Percentiles rank a stretch among this genome's conserved stretches.
Evolutionary conservation across 768 basidiomycete species (phyloP).

Genomic region (Trametes meyenii): DNA sequence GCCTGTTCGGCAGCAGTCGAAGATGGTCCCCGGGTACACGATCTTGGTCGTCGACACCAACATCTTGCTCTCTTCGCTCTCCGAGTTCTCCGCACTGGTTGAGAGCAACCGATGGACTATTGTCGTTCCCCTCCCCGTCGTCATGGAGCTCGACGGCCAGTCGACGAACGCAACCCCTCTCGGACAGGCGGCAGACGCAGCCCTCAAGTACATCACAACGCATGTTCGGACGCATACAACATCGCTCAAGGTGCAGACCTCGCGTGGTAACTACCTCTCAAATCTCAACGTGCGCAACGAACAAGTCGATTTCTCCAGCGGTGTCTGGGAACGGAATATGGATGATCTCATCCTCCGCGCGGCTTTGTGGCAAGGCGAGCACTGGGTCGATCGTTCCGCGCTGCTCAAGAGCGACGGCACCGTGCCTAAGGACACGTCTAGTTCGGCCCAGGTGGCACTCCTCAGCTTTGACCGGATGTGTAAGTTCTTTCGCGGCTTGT

Average conservation of each 20-base stretch:
- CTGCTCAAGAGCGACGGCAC: constrained; percentile 55
- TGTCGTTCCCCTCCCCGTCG: constrained; percentile 88
- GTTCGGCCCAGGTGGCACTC: constrained; percentile 81
- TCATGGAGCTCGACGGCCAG: constrained; percentile 98
- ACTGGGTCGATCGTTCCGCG: constrained; percentile 84
- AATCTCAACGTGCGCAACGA: constrained; percentile 84
- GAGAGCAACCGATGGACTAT: constrained; percentile 86
- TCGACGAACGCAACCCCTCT: constrained; percentile 63
- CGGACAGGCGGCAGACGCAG: constrained; percentile 71
- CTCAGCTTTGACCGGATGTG: constrained; percentile 91
- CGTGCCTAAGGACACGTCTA: constrained; percentile 41
- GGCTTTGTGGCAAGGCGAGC: constrained; percentile 90
- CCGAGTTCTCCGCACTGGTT: constrained; percentile 71
- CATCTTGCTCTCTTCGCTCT: constrained; percentile 83
- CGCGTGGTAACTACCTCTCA: constrained; percentile 89
- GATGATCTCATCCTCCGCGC: constrained; percentile 94
- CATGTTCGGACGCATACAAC: constrained; percentile 73
- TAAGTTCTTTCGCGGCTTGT: constrained; percentile 44
- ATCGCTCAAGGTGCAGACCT: constrained; percentile 93
- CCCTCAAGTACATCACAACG: constrained; percentile 73
- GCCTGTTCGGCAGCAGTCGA: constrained; percentile 44
- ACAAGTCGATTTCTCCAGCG: constrained; percentile 68
- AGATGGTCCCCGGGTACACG: constrained; percentile 83
- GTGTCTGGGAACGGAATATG: constrained; percentile 72
- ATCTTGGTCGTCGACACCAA: constrained; percentile 94